Evolutionary conservation across 345 rosid species (phyloP), one percentile per base, ranked within the genome.

Genomic region (Citrus australasica): DNA sequence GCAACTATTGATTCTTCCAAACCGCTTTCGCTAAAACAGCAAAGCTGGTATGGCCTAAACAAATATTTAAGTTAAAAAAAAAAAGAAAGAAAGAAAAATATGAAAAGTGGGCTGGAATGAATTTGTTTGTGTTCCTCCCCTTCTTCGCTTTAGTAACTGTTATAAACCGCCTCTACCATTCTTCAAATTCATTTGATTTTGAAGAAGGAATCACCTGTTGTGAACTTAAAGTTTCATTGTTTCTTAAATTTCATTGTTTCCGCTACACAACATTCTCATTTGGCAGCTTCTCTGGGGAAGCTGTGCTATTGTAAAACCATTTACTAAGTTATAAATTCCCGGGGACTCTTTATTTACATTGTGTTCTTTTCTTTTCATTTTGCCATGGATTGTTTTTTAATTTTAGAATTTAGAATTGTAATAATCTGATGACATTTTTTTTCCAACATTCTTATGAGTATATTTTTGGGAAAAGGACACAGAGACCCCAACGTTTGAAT

Each of bases 171-270:
- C 25, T 27, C 56, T 79, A 56, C 76, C 68, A 55, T 86, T 87
- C 92, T 90, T 88, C 90, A 85, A 87, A 79, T 75, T 79, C 89
- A 74, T 82, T 58, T 80, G 90, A 80, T 84, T 87, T 83, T 83
- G 88, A 81, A 87, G 89, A 79, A 74, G 67, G 65, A 33, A 53
- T 2, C 72, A 14, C 21, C 51, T 21, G 2, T n/a, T 67, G 53
- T 56, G 69, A 65, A 76, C 46, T 28, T 53, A 40, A 67, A 67
- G 11, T 53, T 48, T 8, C 3, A 24, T 21, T 53, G 71, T 48
- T 17, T 63, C 32, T 28, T 53, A 40, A 67, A 11, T 53, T 48
- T 2, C 3, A 24, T 21, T 53, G 75, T 51, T 17, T 63, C 25
- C 6, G 74, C 13, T 13, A 2, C 19, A 56, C 53, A 21, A 17